These are phyloP conservation scores for Geotrichum reessii DNA, from an alignment of 1,139 yeast genomes.

Conservation along the genomic window DNA sequence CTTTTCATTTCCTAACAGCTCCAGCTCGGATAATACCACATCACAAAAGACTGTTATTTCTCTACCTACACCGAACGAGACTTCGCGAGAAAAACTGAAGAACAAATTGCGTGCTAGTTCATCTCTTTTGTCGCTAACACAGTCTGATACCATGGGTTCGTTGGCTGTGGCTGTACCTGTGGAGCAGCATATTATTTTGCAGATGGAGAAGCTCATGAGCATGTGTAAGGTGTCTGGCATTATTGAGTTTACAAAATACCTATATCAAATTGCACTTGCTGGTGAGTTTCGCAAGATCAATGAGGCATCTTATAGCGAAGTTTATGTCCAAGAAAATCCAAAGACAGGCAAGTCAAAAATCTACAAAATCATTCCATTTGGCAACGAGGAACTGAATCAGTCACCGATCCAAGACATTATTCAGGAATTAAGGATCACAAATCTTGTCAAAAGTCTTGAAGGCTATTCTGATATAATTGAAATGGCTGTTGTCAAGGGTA, in stretches of 20 bases:
- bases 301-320: constrained; percentile 46
- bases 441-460: constrained; percentile 35
- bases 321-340: constrained; percentile 32
- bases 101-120: constrained; percentile 49
- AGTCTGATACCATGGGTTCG: constrained; percentile 27
- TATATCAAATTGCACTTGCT: constrained; percentile 24
- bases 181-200: constrained; percentile 30
- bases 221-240: constrained; percentile 35
- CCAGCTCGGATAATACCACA: neutral
- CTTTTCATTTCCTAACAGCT: constrained; percentile 3
- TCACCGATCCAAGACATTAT: constrained; percentile 42
- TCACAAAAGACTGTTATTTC: constrained; percentile 43
- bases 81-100: constrained; percentile 50
- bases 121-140: constrained; percentile 43
- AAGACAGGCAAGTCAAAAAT: constrained; percentile 27
- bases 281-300: constrained; percentile 37
- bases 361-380: constrained; percentile 50
- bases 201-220: constrained; percentile 35
- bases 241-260: constrained; percentile 32
- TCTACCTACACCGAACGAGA: constrained; percentile 51
- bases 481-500: constrained; percentile 45
- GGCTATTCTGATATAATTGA: constrained; percentile 43
- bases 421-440: constrained; percentile 45
- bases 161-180: constrained; percentile 32
- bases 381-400: constrained; percentile 41